Conservation (phyloP, 176 grass and related monocot genomes). For the Carex scoparia region DNA sequence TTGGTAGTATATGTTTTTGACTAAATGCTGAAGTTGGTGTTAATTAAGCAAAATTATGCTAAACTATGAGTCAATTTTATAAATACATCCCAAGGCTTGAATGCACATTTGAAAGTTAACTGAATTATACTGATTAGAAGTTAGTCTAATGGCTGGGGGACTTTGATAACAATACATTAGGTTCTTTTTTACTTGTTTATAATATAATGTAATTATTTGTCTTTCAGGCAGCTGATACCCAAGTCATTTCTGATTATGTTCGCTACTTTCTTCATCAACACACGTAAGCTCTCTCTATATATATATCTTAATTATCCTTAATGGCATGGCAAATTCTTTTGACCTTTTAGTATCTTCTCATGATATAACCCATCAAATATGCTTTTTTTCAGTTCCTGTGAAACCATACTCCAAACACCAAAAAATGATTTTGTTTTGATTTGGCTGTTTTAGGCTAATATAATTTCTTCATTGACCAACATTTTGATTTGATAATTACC, state of each 20-base stretch:
- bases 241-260: constrained; percentile 93
- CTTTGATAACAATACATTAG: no score
- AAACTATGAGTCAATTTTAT: not conserved
- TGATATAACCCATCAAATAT: not conserved
- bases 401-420: not conserved
- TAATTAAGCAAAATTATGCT: not conserved
- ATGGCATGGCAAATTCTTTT: not conserved
- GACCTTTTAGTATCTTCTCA: not conserved
- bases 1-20: not conserved
- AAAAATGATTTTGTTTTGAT: not conserved
- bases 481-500: not conserved
- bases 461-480: no score
- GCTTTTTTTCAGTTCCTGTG: not conserved
- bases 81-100: not conserved
- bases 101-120: no score
- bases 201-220: not conserved
- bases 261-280: constrained; percentile 97
- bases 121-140: no score
- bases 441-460: not conserved
- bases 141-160: no score
- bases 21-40: not conserved
- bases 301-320: not conserved
- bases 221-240: constrained; percentile 80
- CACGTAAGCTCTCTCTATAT: constrained; percentile 54
- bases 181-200: not conserved